Base-by-base conservation (phyloP, 2,329 filamentous ascomycete genomes). In the Mycocentrospora acerina region DNA sequence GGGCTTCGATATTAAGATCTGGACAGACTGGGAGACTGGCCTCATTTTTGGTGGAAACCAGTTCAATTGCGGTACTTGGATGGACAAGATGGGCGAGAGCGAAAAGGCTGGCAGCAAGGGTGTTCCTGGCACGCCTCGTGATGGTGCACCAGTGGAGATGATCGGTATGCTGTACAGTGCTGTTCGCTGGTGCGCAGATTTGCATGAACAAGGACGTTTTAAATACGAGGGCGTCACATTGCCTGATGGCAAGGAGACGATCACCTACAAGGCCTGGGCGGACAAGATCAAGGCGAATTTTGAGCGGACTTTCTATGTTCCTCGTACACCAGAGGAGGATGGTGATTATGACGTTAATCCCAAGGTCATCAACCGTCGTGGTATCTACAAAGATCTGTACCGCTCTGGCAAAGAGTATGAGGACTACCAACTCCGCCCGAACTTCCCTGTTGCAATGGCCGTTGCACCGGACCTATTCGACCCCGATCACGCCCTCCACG, bases 61-160 rank as follows among this genome's bases (percentile, higher is more conserved):
- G 62, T 78, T 74, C 70, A 98, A 98, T 68, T 98, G 94, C 57
- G 93, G 93, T 35, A 98, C 93, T 1, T 98, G 93, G 93, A 96
- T 96, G 90, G 93, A 98, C 76, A 98, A 98, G 78, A 98, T 98
- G 93, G 93, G 93, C n/a, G 93, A 98, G 68, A 95, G 90, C 47
- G 82, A 87, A 49, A 87, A 84, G 46, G 93, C 94, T 12, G 85
- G 86, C 42, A 95, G 84, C 60, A 97, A 96, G 72, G 94, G 93
- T 33, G 76, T 95, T 14, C 94, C 93, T 1, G 93, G 90, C 7
- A 98, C 93, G n/a, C 93, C 93, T 31, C 86, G 94, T 57, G 94
- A 98, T 64, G 93, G 93, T 19, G 90, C 93, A 28, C 90, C 93
- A 14, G 80, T 98, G 39, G 93, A 98, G 67, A 97, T 98, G 62